phyloP scores from a whole-genome alignment of 176 grass and related monocot genomes.

The Urochloa ruziziensis region DNA sequence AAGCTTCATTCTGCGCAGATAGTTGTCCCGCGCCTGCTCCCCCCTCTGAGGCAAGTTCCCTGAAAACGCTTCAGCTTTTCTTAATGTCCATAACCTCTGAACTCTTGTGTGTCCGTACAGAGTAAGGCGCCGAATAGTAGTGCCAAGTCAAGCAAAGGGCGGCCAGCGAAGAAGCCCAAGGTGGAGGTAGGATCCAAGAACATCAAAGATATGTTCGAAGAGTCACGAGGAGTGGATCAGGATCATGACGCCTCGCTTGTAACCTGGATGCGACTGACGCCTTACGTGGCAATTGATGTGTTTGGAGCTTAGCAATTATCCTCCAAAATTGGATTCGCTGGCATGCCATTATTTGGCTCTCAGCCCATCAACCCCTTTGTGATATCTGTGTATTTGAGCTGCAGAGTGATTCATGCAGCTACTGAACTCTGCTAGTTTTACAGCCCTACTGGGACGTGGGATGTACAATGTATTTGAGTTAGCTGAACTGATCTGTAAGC shows the following conservation, averaged over 20 bases:
- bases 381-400: slow-evolving; percentile 9
- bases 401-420: no score
- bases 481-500: no score
- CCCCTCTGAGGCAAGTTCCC: slow-evolving; percentile 49
- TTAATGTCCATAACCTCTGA: neutral
- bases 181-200: slow-evolving; percentile 68
- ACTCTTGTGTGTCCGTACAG: slow-evolving; percentile 30
- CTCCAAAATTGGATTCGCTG: neutral
- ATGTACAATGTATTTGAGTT: no score
- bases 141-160: slow-evolving; percentile 54
- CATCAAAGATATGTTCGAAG: slow-evolving; percentile 93
- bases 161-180: slow-evolving; percentile 70
- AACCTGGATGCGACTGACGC: neutral
- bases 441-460: no score
- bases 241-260: neutral
- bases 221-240: slow-evolving; percentile 56
- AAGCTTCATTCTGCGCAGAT: slow-evolving; percentile 41
- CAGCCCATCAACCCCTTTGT: neutral
- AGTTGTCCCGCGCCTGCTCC: slow-evolving; percentile 27
- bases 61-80: neutral
- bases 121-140: slow-evolving; percentile 32
- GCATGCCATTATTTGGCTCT: neutral
- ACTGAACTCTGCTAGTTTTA: no score
- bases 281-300: neutral
- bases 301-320: neutral